phyloP scores from a whole-genome alignment of 2,329 filamentous ascomycete species.

The Sclerotinia sclerotiorum region DNA sequence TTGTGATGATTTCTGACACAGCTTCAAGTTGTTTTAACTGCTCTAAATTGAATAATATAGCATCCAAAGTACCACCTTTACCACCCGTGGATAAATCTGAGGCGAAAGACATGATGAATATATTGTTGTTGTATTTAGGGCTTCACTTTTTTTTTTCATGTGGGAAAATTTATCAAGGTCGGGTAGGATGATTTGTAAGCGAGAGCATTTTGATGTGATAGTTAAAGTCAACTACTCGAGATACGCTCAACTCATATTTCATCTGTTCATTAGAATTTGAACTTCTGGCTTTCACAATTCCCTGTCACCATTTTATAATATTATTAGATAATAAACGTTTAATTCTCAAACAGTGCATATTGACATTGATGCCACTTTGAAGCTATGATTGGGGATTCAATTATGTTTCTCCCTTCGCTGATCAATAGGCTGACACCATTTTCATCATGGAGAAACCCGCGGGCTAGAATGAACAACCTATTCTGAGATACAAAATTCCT shows the following conservation, averaged over 20 bases:
- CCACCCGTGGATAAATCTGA: slow-evolving; percentile 10
- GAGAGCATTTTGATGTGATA: slow-evolving; percentile 16
- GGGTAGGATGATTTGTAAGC: slow-evolving; percentile 23
- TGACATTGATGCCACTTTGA: background rate
- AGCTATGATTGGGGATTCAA: background rate
- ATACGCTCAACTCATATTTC: background rate
- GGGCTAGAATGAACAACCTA: background rate
- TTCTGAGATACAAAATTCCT: slow-evolving; percentile 26
- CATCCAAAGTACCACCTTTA: slow-evolving; percentile 31
- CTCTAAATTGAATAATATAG: slow-evolving; percentile 35
- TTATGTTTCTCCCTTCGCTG: background rate
- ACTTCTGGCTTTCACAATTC: background rate
- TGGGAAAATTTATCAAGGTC: slow-evolving; percentile 28
- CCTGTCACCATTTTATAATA: background rate
- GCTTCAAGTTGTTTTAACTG: slow-evolving; percentile 33
- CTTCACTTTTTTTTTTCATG: slow-evolving; percentile 19
- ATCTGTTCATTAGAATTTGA: background rate
- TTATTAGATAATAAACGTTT: background rate
- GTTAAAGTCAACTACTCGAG: background rate
- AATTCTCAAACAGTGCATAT: background rate
- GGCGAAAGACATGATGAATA: slow-evolving; percentile 19
- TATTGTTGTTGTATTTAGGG: slow-evolving; percentile 21
- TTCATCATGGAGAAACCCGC: background rate
- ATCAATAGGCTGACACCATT: background rate
- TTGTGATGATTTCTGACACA: slow-evolving; percentile 33